phyloP scores from a whole-genome alignment of 2,329 filamentous ascomycete genomes.

The Alternaria brassicicola region DNA sequence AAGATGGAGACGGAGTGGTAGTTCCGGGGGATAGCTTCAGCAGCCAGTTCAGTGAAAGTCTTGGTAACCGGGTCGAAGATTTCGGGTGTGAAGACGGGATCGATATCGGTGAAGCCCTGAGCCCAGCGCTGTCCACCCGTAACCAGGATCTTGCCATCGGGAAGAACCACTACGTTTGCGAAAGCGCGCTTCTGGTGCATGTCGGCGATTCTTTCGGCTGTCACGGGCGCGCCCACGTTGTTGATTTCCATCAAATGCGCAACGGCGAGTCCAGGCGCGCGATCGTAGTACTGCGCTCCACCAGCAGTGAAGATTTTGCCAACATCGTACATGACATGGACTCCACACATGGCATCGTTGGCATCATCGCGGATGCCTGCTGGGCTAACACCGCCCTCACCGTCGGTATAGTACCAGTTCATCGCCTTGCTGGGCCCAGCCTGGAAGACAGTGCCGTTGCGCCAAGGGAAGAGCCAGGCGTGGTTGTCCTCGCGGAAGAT shows the following conservation, averaged over 20 bases:
- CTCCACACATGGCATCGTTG: slow-evolving; percentile 50
- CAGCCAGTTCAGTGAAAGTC: slow-evolving; percentile 22
- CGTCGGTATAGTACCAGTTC: slow-evolving; percentile 61
- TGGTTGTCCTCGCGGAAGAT: slow-evolving; percentile 28
- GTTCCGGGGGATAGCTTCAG: slow-evolving; percentile 23
- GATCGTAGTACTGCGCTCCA: slow-evolving; percentile 21
- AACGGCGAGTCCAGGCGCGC: slow-evolving; percentile 12
- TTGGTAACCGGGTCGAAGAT: slow-evolving; percentile 28
- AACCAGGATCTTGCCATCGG: slow-evolving; percentile 31
- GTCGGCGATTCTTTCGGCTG: slow-evolving; percentile 16
- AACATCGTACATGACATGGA: slow-evolving; percentile 54
- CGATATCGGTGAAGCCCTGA: slow-evolving; percentile 20
- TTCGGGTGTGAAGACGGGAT: slow-evolving; percentile 24
- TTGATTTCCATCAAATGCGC: slow-evolving; percentile 27
- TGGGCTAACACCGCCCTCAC: slow-evolving; percentile 47
- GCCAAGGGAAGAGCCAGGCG: slow-evolving; percentile 29
- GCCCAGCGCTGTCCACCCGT: slow-evolving; percentile 28
- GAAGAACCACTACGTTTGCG: slow-evolving; percentile 28
- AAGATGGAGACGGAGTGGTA: slow-evolving; percentile 34
- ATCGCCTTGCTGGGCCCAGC: slow-evolving; percentile 59
- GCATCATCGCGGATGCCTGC: slow-evolving; percentile 54
- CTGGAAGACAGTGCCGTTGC: slow-evolving; percentile 53
- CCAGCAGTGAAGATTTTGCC: slow-evolving; percentile 48
- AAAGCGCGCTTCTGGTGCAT: slow-evolving; percentile 25
- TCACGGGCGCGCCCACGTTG: slow-evolving; percentile 17